Percentiles rank a stretch among this genome's conserved stretches.
These are phyloP conservation scores for Penstemon newberryi DNA, from an alignment of 257 asterid genomes.

Conservation along the genomic window DNA sequence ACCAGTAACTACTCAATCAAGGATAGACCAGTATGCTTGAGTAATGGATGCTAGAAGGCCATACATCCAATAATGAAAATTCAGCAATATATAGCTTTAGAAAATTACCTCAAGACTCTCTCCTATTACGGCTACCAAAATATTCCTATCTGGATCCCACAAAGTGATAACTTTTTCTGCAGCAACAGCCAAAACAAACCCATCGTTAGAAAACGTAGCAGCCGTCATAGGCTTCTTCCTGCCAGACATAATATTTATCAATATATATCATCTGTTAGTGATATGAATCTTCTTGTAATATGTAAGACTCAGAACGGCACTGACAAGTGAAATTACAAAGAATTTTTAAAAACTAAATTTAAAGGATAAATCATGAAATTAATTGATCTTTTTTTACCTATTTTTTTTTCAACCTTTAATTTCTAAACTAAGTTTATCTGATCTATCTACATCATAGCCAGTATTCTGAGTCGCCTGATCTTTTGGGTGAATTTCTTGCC, in stretches of 20 bases:
- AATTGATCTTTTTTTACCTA: too few relatives aligned
- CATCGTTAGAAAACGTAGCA: constrained; percentile 83
- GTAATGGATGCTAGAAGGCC: too few relatives aligned
- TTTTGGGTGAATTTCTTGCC: constrained; percentile 36
- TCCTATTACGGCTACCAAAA: constrained; percentile 82
- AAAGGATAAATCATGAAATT: too few relatives aligned
- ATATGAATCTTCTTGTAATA: constrained; percentile 4
- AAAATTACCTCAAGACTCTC: constrained; percentile 64
- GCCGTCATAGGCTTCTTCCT: constrained; percentile 89
- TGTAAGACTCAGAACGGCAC: too few relatives aligned
- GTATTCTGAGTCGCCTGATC: constrained; percentile 44
- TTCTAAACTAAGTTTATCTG: too few relatives aligned
- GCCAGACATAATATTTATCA: constrained; percentile 29
- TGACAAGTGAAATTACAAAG: too few relatives aligned
- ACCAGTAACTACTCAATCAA: too few relatives aligned
- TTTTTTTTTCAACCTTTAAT: too few relatives aligned
- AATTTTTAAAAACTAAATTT: too few relatives aligned
- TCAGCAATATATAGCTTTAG: too few relatives aligned
- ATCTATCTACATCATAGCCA: constrained; percentile 95
- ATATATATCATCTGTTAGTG: constrained; percentile 10
- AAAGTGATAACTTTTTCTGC: constrained; percentile 82
- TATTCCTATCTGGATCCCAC: constrained; percentile 90
- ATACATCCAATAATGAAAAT: too few relatives aligned
- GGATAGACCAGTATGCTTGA: too few relatives aligned
- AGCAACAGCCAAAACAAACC: constrained; percentile 91